These are phyloP conservation scores for Amanita pseudoporphyria DNA, from an alignment of 768 basidiomycete species.

Conservation along the genomic window DNA sequence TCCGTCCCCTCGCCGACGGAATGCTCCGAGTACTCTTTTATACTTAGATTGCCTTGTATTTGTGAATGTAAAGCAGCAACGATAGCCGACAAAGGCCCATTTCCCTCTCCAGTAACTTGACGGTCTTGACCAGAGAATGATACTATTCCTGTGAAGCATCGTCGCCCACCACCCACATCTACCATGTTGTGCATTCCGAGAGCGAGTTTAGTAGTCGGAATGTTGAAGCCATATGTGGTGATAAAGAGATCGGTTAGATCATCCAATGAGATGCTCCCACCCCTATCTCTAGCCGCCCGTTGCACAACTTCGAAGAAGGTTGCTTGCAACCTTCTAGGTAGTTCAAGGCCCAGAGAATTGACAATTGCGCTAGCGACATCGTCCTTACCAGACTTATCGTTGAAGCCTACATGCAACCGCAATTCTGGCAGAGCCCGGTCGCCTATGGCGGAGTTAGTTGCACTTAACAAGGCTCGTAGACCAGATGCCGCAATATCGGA, in stretches of 20 bases:
- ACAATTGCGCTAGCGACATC: slow-evolving; percentile 70
- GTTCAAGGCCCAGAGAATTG: slow-evolving; percentile 62
- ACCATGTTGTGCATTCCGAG: slow-evolving; percentile 58
- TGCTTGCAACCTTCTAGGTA: slow-evolving; percentile 69
- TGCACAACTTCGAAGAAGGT: slow-evolving; percentile 82
- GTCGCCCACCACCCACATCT: slow-evolving; percentile 39
- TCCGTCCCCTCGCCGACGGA: slow-evolving; percentile 89
- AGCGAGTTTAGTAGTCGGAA: slow-evolving; percentile 30
- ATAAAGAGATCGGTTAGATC: slow-evolving; percentile 58
- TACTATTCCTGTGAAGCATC: slow-evolving; percentile 55
- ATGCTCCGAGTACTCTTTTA: slow-evolving; percentile 93
- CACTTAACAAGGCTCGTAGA: slow-evolving; percentile 83
- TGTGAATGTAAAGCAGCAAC: slow-evolving; percentile 68
- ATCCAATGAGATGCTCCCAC: slow-evolving; percentile 59
- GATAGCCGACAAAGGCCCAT: slow-evolving; percentile 86
- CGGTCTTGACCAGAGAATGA: slow-evolving; percentile 51
- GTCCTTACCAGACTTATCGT: slow-evolving; percentile 55
- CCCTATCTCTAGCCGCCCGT: slow-evolving; percentile 45
- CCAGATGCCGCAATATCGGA: slow-evolving; percentile 88
- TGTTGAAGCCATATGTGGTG: slow-evolving; percentile 52
- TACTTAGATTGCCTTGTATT: slow-evolving; percentile 58
- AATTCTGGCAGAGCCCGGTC: slow-evolving; percentile 65
- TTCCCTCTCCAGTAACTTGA: slow-evolving; percentile 70
- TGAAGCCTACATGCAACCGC: slow-evolving; percentile 68
- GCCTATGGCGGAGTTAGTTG: slow-evolving; percentile 74